Evolutionary conservation across 2,329 filamentous ascomycete species (phyloP).

Genomic region (Diaporthe vexans): DNA sequence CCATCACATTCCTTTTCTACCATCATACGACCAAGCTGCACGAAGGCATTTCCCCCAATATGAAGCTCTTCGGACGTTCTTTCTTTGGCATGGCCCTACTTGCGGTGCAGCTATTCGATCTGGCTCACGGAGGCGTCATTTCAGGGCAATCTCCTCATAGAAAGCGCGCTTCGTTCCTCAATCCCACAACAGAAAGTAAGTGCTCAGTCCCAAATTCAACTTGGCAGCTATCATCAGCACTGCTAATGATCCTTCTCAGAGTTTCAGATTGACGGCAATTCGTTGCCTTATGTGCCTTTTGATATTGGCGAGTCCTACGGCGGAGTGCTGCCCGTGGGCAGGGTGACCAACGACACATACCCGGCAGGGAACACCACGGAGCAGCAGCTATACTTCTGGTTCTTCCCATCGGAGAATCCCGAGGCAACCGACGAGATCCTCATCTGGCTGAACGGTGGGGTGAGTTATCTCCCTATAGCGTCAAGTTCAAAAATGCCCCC

Average conservation of each 20-base stretch:
- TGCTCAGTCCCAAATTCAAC: background rate
- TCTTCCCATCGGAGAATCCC: conserved; percentile 26
- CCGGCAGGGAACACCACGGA: background rate
- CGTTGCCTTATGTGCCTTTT: conserved; percentile 33
- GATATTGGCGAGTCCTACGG: conserved; percentile 35
- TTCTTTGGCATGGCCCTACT: background rate
- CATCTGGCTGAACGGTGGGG: conserved; percentile 38
- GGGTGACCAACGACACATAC: background rate
- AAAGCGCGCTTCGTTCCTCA: conserved; percentile 19
- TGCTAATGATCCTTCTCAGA: background rate
- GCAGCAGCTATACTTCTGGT: conserved; percentile 28
- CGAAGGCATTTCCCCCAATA: background rate
- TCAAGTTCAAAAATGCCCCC: background rate
- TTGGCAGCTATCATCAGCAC: background rate
- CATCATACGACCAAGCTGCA: too few relatives aligned
- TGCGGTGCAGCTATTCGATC: background rate
- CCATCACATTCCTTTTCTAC: background rate
- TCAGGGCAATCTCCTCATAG: background rate
- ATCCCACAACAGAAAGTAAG: background rate
- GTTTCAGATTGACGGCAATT: conserved; percentile 19
- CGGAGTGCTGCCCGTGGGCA: conserved; percentile 26
- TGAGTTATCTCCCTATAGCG: background rate
- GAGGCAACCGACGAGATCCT: conserved; percentile 32
- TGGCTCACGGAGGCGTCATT: background rate
- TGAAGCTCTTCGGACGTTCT: background rate